Evolutionary conservation across 225 moss, liverwort and hornwort species (phyloP).

Genomic region (Climacium dendroides): DNA sequence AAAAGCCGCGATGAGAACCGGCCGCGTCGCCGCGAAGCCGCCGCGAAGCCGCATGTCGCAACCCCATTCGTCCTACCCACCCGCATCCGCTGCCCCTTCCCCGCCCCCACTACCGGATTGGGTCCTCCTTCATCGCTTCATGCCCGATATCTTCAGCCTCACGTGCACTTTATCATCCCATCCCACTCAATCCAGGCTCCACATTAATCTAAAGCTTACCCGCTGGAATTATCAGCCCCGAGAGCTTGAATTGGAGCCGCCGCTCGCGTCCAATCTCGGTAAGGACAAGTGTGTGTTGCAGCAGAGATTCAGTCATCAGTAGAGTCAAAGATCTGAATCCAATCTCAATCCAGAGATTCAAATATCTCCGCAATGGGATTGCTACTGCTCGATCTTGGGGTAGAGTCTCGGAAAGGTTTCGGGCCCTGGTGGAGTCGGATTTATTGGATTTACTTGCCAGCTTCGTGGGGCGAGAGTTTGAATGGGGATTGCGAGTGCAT

Average conservation of each 20-base stretch:
- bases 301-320: background rate
- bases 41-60: background rate
- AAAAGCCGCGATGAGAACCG: background rate
- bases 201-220: background rate
- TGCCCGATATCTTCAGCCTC: background rate
- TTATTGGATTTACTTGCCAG: background rate
- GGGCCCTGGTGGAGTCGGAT: background rate
- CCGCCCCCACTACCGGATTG: too few relatives aligned
- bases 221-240: background rate
- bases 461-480: background rate
- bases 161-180: background rate
- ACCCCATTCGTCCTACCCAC: background rate
- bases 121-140: background rate
- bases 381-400: background rate
- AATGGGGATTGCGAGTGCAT: background rate
- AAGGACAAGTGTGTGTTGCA: background rate
- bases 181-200: background rate
- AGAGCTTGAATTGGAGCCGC: background rate
- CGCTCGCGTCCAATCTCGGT: background rate
- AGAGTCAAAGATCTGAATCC: background rate
- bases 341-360: background rate
- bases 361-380: background rate
- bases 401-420: background rate
- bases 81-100: too few relatives aligned
- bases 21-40: background rate